A percentile compares a stretch with the other conserved stretches of the same genome.
Evolutionary conservation across 371 early-diverging fungal genomes (phyloP).

Genomic region (Mucor ambiguus): DNA sequence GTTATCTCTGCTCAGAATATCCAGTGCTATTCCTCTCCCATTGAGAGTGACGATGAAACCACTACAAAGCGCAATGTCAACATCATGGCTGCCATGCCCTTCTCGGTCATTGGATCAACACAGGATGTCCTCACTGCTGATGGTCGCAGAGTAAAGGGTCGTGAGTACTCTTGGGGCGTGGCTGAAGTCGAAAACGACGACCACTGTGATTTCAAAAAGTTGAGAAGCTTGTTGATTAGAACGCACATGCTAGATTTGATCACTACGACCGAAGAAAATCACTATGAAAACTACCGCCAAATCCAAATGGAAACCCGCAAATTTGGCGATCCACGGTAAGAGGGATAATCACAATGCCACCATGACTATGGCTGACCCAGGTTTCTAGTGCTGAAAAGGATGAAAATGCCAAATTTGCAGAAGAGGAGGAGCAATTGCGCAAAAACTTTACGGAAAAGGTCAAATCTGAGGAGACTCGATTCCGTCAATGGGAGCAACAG

Average conservation of each 20-base stretch:
- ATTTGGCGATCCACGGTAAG: conserved; percentile 77
- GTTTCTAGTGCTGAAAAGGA: conserved; percentile 62
- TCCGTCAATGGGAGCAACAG: conserved; percentile 96
- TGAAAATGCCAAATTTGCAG: conserved; percentile 92
- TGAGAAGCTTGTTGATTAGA: conserved; percentile 91
- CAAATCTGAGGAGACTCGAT: conserved; percentile 88
- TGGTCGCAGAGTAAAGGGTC: conserved; percentile 83
- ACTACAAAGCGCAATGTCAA: conserved; percentile 77
- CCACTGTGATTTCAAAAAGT: conserved; percentile 92
- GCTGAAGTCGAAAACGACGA: conserved; percentile 92
- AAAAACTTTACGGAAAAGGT: conserved; percentile 95
- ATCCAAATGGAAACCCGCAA: conserved; percentile 83
- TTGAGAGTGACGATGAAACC: conserved; percentile 88
- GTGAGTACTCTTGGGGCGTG: conserved; percentile 95
- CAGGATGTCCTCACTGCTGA: conserved; percentile 78
- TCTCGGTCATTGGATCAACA: conserved; percentile 93
- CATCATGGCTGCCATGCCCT: conserved; percentile 92
- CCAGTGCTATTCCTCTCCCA: conserved; percentile 74
- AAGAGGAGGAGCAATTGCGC: conserved; percentile 88
- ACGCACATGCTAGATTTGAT: conserved; percentile 96
- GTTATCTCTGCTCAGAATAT: conserved; percentile 80
- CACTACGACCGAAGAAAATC: conserved; percentile 85
- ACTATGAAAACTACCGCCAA: conserved; percentile 91
- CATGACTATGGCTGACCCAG: conserved; percentile 13
- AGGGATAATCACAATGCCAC: background rate